phyloP scores from a whole-genome alignment of 2,329 filamentous ascomycete species.

The Onygenales sp. region DNA sequence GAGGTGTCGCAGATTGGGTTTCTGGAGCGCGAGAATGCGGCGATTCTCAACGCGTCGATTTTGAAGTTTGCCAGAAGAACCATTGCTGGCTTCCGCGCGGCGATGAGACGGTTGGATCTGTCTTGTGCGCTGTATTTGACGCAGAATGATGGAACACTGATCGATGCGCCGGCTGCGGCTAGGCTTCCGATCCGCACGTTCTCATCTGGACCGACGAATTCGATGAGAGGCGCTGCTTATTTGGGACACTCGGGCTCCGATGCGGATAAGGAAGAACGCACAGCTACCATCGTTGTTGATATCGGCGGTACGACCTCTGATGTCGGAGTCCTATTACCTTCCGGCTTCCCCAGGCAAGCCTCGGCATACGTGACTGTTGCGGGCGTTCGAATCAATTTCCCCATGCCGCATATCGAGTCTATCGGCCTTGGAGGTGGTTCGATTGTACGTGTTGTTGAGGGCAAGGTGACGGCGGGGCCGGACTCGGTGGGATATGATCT shows the following conservation, averaged over 20 bases:
- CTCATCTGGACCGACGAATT: conserved; percentile 43
- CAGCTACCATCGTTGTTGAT: conserved; percentile 42
- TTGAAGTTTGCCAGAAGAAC: conserved; percentile 38
- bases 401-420: conserved; percentile 47
- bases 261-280: conserved; percentile 1
- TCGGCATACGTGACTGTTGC: conserved; percentile 49
- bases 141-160: conserved; percentile 43
- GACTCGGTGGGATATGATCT: conserved; percentile 47
- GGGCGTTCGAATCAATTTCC: conserved; percentile 51
- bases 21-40: conserved; percentile 43
- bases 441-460: conserved; percentile 25
- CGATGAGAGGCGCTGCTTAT: conserved; percentile 42
- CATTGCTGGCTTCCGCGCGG: conserved; percentile 36
- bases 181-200: conserved; percentile 43
- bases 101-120: conserved; percentile 37
- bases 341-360: conserved; percentile 52
- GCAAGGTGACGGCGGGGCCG: conserved; percentile 42
- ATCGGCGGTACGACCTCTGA: conserved; percentile 55
- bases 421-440: conserved; percentile 51
- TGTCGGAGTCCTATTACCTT: conserved; percentile 48
- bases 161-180: conserved; percentile 38
- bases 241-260: conserved; percentile 11
- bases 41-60: conserved; percentile 42
- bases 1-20: conserved; percentile 42
- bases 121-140: conserved; percentile 41